Percentiles rank a stretch among this genome's conserved stretches.
Evolutionary conservation across 2,329 filamentous ascomycete species (phyloP).

Genomic region (Fusarium setosum): DNA sequence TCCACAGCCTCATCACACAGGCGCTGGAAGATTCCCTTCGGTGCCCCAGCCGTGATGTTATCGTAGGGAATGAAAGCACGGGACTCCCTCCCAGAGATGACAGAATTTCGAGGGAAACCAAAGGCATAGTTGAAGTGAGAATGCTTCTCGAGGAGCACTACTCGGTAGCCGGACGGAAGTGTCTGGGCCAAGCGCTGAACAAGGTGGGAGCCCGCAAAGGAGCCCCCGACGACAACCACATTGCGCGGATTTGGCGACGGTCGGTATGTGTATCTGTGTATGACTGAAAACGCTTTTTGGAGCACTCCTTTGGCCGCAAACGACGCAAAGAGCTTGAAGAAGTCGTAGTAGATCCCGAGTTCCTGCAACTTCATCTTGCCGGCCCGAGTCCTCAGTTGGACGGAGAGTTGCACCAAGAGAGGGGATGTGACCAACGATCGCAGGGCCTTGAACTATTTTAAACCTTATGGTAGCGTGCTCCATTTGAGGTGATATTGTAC

Average conservation of each 20-base stretch:
- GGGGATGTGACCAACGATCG: too few relatives aligned
- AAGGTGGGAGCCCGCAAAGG: conserved; percentile 20
- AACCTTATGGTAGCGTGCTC: too few relatives aligned
- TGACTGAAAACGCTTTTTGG: not conserved
- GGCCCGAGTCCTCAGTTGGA: too few relatives aligned
- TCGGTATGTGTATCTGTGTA: conserved; percentile 24
- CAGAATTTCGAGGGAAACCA: conserved; percentile 21
- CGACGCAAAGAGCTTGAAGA: conserved; percentile 1
- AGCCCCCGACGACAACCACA: conserved; percentile 23
- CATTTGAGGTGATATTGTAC: too few relatives aligned
- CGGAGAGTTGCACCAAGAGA: too few relatives aligned
- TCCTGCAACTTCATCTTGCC: conserved; percentile 7
- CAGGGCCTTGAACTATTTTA: too few relatives aligned
- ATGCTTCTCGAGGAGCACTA: conserved; percentile 26
- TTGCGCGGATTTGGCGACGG: conserved; percentile 5
- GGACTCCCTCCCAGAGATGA: conserved; percentile 8
- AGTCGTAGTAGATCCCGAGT: conserved; percentile 3
- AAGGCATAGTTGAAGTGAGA: conserved; percentile 32
- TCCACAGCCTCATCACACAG: conserved; percentile 7
- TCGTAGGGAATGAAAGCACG: conserved; percentile 18
- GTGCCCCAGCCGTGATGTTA: conserved; percentile 3
- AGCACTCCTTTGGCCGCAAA: not conserved
- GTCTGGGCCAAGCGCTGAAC: conserved; percentile 15
- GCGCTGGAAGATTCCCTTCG: conserved; percentile 13
- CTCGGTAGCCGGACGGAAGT: conserved; percentile 21